Evolutionary conservation across 441 rosid genomes (phyloP).

Genomic region (Capsella rubella): DNA sequence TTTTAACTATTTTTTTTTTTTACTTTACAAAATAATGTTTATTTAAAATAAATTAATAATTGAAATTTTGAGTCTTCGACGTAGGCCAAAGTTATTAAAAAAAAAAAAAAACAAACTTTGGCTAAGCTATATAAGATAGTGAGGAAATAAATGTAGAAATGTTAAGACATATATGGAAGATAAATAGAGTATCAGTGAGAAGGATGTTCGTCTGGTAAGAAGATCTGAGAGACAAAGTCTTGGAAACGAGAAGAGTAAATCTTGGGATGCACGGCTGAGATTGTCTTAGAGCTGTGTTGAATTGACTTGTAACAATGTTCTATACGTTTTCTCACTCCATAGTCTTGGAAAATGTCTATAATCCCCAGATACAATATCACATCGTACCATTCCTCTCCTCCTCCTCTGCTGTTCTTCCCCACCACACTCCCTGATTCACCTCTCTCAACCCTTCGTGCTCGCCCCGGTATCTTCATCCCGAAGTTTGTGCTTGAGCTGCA

Average conservation of each 20-base stretch:
- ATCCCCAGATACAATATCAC: conserved; percentile 56
- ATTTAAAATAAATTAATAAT: too few species aligned
- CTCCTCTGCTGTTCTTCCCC: conserved; percentile 27
- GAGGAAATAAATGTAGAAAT: background rate
- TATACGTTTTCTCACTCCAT: conserved; percentile 55
- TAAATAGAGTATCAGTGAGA: background rate
- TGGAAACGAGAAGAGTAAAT: conserved; percentile 61
- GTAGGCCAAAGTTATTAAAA: background rate
- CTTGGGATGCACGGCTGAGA: conserved; percentile 63
- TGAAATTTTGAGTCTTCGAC: background rate
- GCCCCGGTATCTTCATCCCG: conserved; percentile 55
- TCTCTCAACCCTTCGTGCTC: conserved; percentile 48
- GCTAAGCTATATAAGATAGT: conserved; percentile 16
- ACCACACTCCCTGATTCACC: conserved; percentile 41
- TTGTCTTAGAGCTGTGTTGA: conserved; percentile 55
- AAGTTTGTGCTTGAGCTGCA: conserved; percentile 50
- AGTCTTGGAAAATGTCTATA: conserved; percentile 57
- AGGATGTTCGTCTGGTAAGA: conserved; percentile 45
- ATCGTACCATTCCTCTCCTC: conserved; percentile 54
- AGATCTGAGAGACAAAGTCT: conserved; percentile 50
- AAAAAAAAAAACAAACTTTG: background rate
- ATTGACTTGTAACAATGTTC: conserved; percentile 67
- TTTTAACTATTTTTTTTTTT: too few species aligned
- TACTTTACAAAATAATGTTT: too few species aligned
- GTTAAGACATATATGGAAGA: background rate